Conservation (phyloP, 1,139 yeast genomes). For the Scheffersomyces insectosa region DNA sequence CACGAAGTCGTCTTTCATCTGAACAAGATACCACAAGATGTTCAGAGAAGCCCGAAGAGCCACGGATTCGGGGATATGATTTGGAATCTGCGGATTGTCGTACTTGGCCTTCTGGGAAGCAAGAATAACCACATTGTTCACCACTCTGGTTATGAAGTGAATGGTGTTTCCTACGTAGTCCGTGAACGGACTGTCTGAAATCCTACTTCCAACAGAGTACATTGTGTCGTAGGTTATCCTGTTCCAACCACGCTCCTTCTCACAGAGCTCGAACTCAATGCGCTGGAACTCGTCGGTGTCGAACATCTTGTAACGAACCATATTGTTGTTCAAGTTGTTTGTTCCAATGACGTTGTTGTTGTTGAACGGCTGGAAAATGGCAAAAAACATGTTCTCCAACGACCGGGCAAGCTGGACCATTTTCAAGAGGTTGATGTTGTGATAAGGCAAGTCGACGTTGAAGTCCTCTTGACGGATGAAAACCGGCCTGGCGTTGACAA, state of each 20-base stretch:
- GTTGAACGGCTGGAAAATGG: constrained; percentile 32
- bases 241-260: constrained; percentile 15
- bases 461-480: constrained; percentile 37
- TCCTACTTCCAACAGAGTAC: neutral
- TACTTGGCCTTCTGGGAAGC: constrained; percentile 29
- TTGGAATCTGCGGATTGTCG: constrained; percentile 24
- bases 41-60: constrained; percentile 27
- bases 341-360: constrained; percentile 11
- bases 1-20: constrained; percentile 19
- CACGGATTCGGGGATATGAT: constrained; percentile 22
- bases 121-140: constrained; percentile 28
- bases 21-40: constrained; percentile 25
- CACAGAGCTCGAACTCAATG: constrained; percentile 29
- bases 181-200: neutral
- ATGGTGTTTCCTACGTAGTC: constrained; percentile 19
- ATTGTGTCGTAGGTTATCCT: neutral
- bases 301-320: constrained; percentile 18
- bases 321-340: constrained; percentile 12
- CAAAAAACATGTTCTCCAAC: constrained; percentile 31
- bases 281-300: constrained; percentile 27
- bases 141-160: constrained; percentile 26
- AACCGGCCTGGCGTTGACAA: constrained; percentile 38
- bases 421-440: constrained; percentile 23
- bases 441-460: constrained; percentile 27
- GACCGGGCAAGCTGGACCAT: constrained; percentile 28